Conservation (phyloP, 441 rosid genomes). For the Rhodomyrtus psidioides region DNA sequence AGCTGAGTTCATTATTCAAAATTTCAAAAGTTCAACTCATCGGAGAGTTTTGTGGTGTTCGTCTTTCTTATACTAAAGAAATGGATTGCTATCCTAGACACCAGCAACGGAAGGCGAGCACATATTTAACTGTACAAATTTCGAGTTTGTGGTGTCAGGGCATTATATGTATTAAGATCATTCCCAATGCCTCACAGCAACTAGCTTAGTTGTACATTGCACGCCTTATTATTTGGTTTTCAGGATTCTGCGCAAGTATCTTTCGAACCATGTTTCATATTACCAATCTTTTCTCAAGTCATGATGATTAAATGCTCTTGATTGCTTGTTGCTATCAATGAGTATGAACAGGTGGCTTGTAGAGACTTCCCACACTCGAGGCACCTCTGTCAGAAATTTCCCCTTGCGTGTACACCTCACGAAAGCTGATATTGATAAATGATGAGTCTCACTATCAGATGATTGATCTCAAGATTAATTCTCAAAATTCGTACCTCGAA, state of each 20-base stretch:
- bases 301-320: not conserved
- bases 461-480: not conserved
- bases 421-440: constrained; percentile 22
- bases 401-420: constrained; percentile 43
- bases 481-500: not conserved
- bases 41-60: not conserved
- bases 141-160: not conserved
- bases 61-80: not conserved
- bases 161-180: too few species aligned
- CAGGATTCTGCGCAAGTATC: not conserved
- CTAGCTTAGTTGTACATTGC: not conserved
- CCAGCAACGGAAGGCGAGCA: not conserved
- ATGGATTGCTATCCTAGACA: not conserved
- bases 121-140: not conserved
- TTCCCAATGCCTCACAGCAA: too few species aligned
- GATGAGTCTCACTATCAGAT: not conserved
- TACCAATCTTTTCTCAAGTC: not conserved
- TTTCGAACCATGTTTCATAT: not conserved
- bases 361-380: constrained; percentile 75
- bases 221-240: not conserved
- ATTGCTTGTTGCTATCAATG: not conserved
- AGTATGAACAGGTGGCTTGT: constrained; percentile 44
- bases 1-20: not conserved
- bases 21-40: not conserved
- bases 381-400: constrained; percentile 45